phyloP scores from a whole-genome alignment of 2,329 filamentous ascomycete genomes.

The Aspergillus sclerotialis region DNA sequence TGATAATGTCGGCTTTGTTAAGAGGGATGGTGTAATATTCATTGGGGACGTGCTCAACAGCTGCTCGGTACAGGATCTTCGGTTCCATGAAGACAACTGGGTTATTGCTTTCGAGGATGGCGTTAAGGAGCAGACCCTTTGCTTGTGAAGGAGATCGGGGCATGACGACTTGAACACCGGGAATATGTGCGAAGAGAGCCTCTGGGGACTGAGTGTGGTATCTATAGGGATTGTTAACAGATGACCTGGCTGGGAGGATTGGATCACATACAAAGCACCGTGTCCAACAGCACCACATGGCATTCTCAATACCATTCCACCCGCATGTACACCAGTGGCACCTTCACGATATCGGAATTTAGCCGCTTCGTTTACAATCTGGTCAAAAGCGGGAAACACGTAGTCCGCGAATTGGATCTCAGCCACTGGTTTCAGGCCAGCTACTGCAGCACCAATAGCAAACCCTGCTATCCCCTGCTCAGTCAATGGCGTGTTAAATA shows the following conservation, averaged over 20 bases:
- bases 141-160: constrained; percentile 81
- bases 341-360: constrained; percentile 76
- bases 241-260: too few relatives aligned
- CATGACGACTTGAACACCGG: constrained; percentile 77
- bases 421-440: constrained; percentile 86
- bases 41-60: constrained; percentile 82
- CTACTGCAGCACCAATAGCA: constrained; percentile 79
- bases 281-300: constrained; percentile 85
- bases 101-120: constrained; percentile 70
- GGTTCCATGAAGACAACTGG: constrained; percentile 92
- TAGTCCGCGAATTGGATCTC: constrained; percentile 97
- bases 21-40: constrained; percentile 76
- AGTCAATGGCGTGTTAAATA: constrained; percentile 92
- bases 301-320: constrained; percentile 83
- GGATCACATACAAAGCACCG: constrained; percentile 62
- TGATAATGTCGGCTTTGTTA: constrained; percentile 77
- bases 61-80: constrained; percentile 84
- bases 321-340: constrained; percentile 58
- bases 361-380: constrained; percentile 87
- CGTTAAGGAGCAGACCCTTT: constrained; percentile 73
- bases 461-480: constrained; percentile 96
- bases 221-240: constrained; percentile 11
- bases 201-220: constrained; percentile 90
- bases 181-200: constrained; percentile 79
- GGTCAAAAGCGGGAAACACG: constrained; percentile 86